Percentiles rank a stretch among this genome's conserved stretches.
phyloP scores from a whole-genome alignment of 1,284 basidiomycete genomes.

The Ustilago curta region DNA sequence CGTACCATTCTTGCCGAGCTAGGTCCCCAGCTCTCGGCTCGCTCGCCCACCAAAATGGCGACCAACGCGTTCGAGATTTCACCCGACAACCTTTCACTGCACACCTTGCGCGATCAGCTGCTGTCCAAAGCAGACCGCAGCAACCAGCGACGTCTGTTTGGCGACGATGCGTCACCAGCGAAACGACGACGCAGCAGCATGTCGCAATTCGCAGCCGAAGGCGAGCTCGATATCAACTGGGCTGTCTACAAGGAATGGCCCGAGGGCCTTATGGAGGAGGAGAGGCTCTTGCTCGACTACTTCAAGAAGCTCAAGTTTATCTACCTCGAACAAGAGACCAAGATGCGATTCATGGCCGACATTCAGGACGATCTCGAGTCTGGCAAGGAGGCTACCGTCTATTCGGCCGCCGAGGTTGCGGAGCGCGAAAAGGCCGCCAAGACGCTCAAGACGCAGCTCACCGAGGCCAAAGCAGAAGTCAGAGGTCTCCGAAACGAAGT shows the following conservation, averaged over 20 bases:
- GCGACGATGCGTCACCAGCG: conserved; percentile 39
- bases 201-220: conserved; percentile 42
- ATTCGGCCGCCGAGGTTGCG: conserved; percentile 58
- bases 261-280: conserved; percentile 56
- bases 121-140: conserved; percentile 48
- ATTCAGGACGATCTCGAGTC: conserved; percentile 63
- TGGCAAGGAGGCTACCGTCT: conserved; percentile 61
- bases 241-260: conserved; percentile 60
- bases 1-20: conserved; percentile 38
- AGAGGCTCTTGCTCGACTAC: conserved; percentile 59
- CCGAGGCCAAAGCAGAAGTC: conserved; percentile 58
- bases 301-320: conserved; percentile 67
- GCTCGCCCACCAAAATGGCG: conserved; percentile 41
- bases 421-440: conserved; percentile 56
- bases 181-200: conserved; percentile 52
- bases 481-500: conserved; percentile 52
- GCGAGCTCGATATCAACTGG: conserved; percentile 62
- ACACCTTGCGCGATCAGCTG: conserved; percentile 48
- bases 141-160: conserved; percentile 38
- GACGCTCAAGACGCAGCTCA: conserved; percentile 60
- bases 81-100: conserved; percentile 47
- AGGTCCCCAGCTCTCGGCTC: conserved; percentile 43
- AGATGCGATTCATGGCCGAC: conserved; percentile 63
- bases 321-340: conserved; percentile 65
- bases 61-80: conserved; percentile 50